phyloP scores from a whole-genome alignment of 2,329 filamentous ascomycete genomes.

The Phaeosphaeria sp. region DNA sequence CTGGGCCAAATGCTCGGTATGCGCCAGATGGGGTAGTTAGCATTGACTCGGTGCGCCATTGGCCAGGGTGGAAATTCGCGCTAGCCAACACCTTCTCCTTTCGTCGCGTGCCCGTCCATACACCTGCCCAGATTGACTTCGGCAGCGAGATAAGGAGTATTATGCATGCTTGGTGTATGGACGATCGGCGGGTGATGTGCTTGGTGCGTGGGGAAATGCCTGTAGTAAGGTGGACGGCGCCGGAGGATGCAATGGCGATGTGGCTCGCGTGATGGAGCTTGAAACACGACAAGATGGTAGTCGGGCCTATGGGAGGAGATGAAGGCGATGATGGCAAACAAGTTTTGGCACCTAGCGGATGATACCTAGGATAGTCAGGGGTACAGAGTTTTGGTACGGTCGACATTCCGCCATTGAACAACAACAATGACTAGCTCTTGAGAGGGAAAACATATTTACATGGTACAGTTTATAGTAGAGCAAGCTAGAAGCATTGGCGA shows the following conservation, averaged over 20 bases:
- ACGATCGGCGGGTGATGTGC: neutral
- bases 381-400: neutral
- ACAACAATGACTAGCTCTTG: too few species aligned
- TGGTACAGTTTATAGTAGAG: too few species aligned
- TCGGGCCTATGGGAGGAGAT: neutral
- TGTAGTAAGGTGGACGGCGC: neutral
- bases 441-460: too few species aligned
- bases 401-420: neutral
- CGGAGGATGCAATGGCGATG: neutral
- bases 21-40: constrained; percentile 2
- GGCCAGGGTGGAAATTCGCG: constrained; percentile 2
- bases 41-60: constrained; percentile 1
- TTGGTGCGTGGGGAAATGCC: neutral
- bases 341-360: neutral
- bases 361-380: neutral
- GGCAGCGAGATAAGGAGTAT: constrained; percentile 3
- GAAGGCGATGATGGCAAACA: neutral
- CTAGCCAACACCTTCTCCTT: constrained; percentile 10
- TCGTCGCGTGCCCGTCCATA: constrained; percentile 3
- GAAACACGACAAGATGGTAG: neutral
- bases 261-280: neutral
- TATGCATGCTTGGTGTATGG: neutral
- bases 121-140: constrained; percentile 6
- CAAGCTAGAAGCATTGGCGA: too few species aligned
- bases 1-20: constrained; percentile 1